A percentile compares a stretch with the other conserved stretches of the same genome.
phyloP scores from a whole-genome alignment of 306 rosid genomes.

The Castanea sativa region DNA sequence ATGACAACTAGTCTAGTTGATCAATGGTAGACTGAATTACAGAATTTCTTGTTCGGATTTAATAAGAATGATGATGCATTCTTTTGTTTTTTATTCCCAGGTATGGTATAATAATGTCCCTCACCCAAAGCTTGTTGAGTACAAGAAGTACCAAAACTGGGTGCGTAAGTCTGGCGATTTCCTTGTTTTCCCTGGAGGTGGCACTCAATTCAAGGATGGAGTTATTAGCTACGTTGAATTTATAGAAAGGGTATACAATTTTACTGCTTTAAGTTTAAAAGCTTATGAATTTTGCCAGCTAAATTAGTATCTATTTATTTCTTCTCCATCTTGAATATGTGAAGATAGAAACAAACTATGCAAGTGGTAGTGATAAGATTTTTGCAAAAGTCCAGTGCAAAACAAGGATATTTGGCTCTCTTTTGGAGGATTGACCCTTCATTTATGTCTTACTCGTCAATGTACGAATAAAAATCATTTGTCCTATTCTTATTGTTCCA shows the following conservation, averaged over 20 bases:
- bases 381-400: neutral
- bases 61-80: neutral
- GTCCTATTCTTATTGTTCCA: no score
- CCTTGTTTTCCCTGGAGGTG: slow-evolving; percentile 91
- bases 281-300: neutral
- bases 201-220: slow-evolving; percentile 97
- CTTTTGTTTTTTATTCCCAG: slow-evolving; percentile 27
- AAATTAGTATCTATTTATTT: neutral
- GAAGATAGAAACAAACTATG: neutral
- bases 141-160: slow-evolving; percentile 96
- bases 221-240: slow-evolving; percentile 60
- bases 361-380: neutral
- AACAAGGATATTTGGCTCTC: neutral
- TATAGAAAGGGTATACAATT: slow-evolving; percentile 57
- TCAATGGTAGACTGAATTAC: no score
- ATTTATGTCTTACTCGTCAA: neutral
- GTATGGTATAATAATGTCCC: slow-evolving; percentile 95
- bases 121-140: slow-evolving; percentile 81
- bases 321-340: neutral
- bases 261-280: neutral
- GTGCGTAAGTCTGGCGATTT: slow-evolving; percentile 68
- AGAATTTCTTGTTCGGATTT: no score
- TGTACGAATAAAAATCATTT: neutral
- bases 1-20: no score
- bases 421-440: neutral